These are phyloP conservation scores for Colletotrichum costaricense DNA, from an alignment of 2,329 filamentous ascomycete genomes.

Conservation along the genomic window DNA sequence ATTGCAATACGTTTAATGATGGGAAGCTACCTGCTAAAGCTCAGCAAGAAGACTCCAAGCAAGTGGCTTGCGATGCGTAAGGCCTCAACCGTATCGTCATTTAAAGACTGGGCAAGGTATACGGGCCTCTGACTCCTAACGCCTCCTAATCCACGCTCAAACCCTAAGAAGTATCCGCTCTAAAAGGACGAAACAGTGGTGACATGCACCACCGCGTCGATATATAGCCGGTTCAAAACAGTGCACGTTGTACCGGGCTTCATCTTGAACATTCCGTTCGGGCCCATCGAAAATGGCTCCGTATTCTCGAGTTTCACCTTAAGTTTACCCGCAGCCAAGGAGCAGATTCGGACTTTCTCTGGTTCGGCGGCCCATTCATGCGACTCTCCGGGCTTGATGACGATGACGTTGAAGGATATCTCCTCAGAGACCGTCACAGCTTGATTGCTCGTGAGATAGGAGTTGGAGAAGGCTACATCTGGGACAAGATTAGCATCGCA, in stretches of 20 bases:
- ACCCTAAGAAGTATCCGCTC: not conserved
- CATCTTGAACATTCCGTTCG: conserved; percentile 57
- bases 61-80: not conserved
- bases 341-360: conserved; percentile 51
- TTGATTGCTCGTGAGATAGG: conserved; percentile 51
- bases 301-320: conserved; percentile 48
- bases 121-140: too few relatives aligned
- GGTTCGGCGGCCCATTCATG: conserved; percentile 44
- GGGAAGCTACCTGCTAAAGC: not conserved
- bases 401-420: conserved; percentile 53
- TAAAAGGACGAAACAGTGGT: conserved; percentile 42
- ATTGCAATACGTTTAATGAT: not conserved
- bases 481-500: not conserved
- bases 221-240: conserved; percentile 56
- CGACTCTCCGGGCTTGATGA: conserved; percentile 51
- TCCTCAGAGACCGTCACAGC: conserved; percentile 50
- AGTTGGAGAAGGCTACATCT: conserved; percentile 58
- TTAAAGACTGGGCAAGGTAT: too few relatives aligned
- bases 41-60: not conserved
- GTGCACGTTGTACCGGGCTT: conserved; percentile 49
- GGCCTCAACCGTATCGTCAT: too few relatives aligned
- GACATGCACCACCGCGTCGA: conserved; percentile 56
- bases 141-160: too few relatives aligned
- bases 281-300: conserved; percentile 53
- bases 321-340: conserved; percentile 54